These are phyloP conservation scores for Tylopilus sp. DNA, from an alignment of 768 basidiomycete genomes.

Conservation along the genomic window DNA sequence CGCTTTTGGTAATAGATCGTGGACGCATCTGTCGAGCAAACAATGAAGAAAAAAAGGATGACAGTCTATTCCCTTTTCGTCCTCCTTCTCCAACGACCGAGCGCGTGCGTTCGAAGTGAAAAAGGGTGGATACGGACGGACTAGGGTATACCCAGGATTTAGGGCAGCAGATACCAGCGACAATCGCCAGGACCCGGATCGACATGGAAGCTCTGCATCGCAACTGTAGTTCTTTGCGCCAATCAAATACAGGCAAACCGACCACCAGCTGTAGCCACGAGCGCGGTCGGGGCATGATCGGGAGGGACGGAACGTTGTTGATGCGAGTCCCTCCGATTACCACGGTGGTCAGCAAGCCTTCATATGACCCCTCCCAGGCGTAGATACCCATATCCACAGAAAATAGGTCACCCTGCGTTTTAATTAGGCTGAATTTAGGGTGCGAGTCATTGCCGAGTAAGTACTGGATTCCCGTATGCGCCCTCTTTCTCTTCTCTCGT, in stretches of 20 bases:
- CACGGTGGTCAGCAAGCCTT: conserved; percentile 15
- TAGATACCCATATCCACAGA: neutral
- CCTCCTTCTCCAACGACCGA: neutral
- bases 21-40: neutral
- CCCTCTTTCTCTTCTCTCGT: neutral
- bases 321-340: conserved; percentile 18
- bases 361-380: conserved; percentile 23
- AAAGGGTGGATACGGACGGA: conserved; percentile 1
- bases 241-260: conserved; percentile 16
- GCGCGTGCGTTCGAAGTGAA: neutral
- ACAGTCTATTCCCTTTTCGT: neutral
- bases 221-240: conserved; percentile 9
- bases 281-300: conserved; percentile 9
- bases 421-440: conserved; percentile 20
- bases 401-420: conserved; percentile 6
- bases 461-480: conserved; percentile 12
- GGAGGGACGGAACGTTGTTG: conserved; percentile 10
- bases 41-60: conserved; percentile 2
- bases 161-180: conserved; percentile 21
- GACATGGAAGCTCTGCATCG: conserved; percentile 20
- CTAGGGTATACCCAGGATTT: conserved; percentile 22
- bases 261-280: neutral
- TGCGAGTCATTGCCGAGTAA: too few relatives aligned
- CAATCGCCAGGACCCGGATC: conserved; percentile 30
- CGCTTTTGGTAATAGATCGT: conserved; percentile 4